Conservation (phyloP, 2,329 filamentous ascomycete genomes). For the Fragosphaeria purpurea region DNA sequence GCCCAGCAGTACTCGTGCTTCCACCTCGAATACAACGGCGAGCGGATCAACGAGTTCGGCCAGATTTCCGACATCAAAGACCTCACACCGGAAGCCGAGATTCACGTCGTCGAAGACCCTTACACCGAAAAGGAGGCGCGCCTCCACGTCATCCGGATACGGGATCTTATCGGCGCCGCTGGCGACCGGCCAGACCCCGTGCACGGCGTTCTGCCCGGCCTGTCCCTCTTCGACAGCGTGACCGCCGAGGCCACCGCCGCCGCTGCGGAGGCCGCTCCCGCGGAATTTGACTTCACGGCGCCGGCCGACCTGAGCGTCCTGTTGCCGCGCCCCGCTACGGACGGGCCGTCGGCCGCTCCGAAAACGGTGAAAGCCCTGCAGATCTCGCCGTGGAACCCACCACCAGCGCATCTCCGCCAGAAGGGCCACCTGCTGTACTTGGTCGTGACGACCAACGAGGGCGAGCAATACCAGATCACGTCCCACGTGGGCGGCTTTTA, state of each 20-base stretch:
- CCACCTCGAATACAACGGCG: constrained; percentile 83
- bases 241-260: constrained; percentile 32
- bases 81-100: constrained; percentile 65
- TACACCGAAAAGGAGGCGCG: constrained; percentile 98
- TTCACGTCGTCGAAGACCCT: constrained; percentile 80
- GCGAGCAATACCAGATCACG: constrained; percentile 90
- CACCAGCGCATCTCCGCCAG: constrained; percentile 81
- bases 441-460: constrained; percentile 80
- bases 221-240: constrained; percentile 79
- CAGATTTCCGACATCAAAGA: constrained; percentile 82
- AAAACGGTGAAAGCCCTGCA: constrained; percentile 87
- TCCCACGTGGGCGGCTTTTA: constrained; percentile 91
- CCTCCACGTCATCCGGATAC: constrained; percentile 81
- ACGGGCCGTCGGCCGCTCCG: constrained; percentile 48
- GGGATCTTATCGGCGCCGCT: constrained; percentile 87
- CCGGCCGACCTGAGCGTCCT: constrained; percentile 59
- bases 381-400: constrained; percentile 92
- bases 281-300: constrained; percentile 67
- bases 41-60: constrained; percentile 90
- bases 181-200: constrained; percentile 80
- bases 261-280: constrained; percentile 23
- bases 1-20: constrained; percentile 99
- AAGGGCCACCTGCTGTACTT: constrained; percentile 91
- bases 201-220: constrained; percentile 74
- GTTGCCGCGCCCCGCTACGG: constrained; percentile 53